Evolutionary conservation across 192 early-diverging fungal genomes (phyloP).

Genomic region (Umbelopsis sp.): DNA sequence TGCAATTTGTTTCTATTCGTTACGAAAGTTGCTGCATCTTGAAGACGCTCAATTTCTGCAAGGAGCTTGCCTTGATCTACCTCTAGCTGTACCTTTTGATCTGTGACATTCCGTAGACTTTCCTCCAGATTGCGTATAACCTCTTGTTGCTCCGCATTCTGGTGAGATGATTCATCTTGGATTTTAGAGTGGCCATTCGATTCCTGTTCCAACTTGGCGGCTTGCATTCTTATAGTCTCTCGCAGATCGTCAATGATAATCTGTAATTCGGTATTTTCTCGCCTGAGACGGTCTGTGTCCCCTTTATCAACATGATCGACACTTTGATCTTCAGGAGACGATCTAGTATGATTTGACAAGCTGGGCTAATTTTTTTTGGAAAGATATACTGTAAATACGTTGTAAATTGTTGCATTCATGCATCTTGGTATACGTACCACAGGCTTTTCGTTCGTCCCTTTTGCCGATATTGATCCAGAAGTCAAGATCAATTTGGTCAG

Average conservation of each 20-base stretch:
- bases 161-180: neutral
- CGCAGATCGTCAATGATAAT: neutral
- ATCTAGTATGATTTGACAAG: neutral
- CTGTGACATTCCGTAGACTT: neutral
- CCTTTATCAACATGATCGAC: neutral
- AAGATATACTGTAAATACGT: neutral
- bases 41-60: neutral
- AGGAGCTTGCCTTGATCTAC: neutral
- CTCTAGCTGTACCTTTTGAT: neutral
- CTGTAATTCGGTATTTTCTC: conserved; percentile 12
- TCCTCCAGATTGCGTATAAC: neutral
- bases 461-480: conserved; percentile 45
- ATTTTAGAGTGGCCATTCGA: neutral
- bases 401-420: neutral
- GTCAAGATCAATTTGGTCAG: conserved; percentile 84
- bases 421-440: neutral
- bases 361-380: neutral
- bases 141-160: neutral
- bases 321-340: neutral
- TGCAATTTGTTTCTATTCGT: too few relatives aligned
- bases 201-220: neutral
- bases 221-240: neutral
- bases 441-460: neutral
- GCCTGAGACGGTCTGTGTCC: neutral
- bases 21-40: too few relatives aligned